A percentile compares a stretch with the other conserved stretches of the same genome.
Evolutionary conservation across 106 monocot species (phyloP).

Genomic region (Triglochin maritima): DNA sequence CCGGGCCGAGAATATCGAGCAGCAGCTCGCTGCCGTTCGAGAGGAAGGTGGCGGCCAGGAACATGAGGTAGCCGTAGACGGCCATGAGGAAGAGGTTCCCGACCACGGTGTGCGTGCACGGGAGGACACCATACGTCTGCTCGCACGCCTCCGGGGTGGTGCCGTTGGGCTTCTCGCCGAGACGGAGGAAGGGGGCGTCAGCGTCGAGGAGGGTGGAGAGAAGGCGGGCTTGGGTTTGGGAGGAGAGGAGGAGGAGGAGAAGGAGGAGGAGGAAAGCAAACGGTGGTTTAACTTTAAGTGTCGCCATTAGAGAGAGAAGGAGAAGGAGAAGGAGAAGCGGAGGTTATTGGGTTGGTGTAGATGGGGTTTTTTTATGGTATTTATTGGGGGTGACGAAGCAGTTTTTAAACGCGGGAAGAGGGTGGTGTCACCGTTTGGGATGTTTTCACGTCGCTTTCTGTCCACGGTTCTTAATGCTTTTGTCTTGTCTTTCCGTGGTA

Average conservation of each 20-base stretch:
- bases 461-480: too few species aligned
- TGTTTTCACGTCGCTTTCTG: too few species aligned
- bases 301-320: too few species aligned
- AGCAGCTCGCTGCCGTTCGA: constrained; percentile 77
- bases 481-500: too few species aligned
- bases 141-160: constrained; percentile 25
- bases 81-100: constrained; percentile 75
- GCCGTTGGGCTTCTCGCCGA: neutral
- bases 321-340: too few species aligned
- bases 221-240: constrained; percentile 8
- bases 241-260: constrained; percentile 14
- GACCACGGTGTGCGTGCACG: constrained; percentile 60
- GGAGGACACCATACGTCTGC: constrained; percentile 69
- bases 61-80: constrained; percentile 83
- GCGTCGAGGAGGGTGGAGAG: constrained; percentile 4
- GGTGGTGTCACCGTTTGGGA: too few species aligned
- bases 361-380: too few species aligned
- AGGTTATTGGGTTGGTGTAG: too few species aligned
- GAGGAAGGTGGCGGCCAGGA: constrained; percentile 56
- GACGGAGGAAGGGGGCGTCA: constrained; percentile 9
- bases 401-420: too few species aligned
- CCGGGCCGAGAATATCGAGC: constrained; percentile 70
- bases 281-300: neutral
- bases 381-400: too few species aligned
- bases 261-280: constrained; percentile 6